Base-by-base conservation (phyloP, 108 stramenopile genomes). In the Poteriospumella lacustris region DNA sequence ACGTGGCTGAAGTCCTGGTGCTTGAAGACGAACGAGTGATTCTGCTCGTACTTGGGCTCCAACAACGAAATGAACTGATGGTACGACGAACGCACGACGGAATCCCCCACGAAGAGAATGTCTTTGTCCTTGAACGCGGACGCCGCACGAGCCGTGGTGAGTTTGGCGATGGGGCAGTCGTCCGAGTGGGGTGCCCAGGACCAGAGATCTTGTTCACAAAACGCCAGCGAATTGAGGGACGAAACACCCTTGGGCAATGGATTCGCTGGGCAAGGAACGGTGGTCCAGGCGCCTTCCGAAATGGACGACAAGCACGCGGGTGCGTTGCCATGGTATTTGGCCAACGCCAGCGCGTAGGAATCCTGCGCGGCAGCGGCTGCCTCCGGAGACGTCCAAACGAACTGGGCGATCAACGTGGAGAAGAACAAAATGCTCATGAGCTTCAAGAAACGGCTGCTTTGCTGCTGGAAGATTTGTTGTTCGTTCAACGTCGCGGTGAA, bases 81-180 rank as follows among this genome's bases (percentile, higher is more conserved):
- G 76, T 85, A 85, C 38, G 75, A 36, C 40, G 64, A 43, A 26
- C 84, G 56, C 5, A 58, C 43, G 40, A 68, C 52, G 1, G 82
- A 83, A 34, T 85, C 84, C 0, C 84, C 84, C 19, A 85, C 68
- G 5, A 85, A 40, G n/a, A 47, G 38, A 1, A 78, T 59, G 0
- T 41, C 56, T 36, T 68, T 78, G 36, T 73, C 36, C 31, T 73
- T 73, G 36, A 73, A 73, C 9, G 3, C 36, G 15, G 12, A 3
- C 15, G 9, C 26, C 41, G 24, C 5, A 5, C 59, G 33, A 41
- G 0, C 1, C 39, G 39, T 19, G 64, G 42, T 12, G 15, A 41
- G 19, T 9, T 24, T 2, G 3, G 41, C n/a, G 33, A 5, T 40
- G 3, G 34, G 24, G 38, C 78, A 2, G 9, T 36, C 15, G 28